phyloP scores from a whole-genome alignment of 2,329 filamentous ascomycete genomes.

The Trichoderma arundinaceum region DNA sequence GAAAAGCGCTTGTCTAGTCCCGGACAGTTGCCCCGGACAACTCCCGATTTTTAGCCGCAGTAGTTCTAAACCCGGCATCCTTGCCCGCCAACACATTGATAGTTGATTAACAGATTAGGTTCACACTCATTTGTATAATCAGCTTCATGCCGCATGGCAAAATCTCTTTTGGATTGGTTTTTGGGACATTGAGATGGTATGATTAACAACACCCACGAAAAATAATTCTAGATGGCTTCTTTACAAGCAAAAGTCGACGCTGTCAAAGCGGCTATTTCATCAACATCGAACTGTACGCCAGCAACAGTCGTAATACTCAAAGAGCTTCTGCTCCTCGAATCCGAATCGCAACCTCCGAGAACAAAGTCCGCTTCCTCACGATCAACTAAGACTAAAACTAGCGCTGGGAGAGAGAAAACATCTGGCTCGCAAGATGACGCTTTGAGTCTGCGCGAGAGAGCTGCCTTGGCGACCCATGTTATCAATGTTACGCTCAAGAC shows the following conservation, averaged over 20 bases:
- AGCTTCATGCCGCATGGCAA: slow-evolving; percentile 36
- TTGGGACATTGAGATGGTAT: slow-evolving; percentile 41
- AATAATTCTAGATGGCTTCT: slow-evolving; percentile 50
- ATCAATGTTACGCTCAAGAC: slow-evolving; percentile 73
- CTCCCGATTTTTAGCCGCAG: slow-evolving; percentile 44
- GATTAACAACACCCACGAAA: slow-evolving; percentile 40
- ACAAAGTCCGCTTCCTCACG: slow-evolving; percentile 39
- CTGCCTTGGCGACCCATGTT: slow-evolving; percentile 72
- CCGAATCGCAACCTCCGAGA: slow-evolving; percentile 39
- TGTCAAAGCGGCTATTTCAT: slow-evolving; percentile 60
- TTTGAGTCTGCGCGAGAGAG: slow-evolving; percentile 58
- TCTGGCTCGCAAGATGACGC: slow-evolving; percentile 37
- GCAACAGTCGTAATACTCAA: slow-evolving; percentile 55
- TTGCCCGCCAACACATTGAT: slow-evolving; percentile 17
- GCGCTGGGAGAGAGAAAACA: slow-evolving; percentile 33
- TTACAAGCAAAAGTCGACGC: slow-evolving; percentile 53
- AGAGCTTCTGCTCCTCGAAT: slow-evolving; percentile 51
- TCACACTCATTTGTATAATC: slow-evolving; percentile 34
- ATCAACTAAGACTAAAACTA: slow-evolving; percentile 40
- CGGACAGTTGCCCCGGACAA: slow-evolving; percentile 47
- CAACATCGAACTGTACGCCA: slow-evolving; percentile 59
- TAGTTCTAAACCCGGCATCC: slow-evolving; percentile 11
- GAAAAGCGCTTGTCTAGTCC: slow-evolving; percentile 15
- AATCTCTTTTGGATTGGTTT: slow-evolving; percentile 37
- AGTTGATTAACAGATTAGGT: slow-evolving; percentile 24